Evolutionary conservation across 75 land plant species (phyloP).

Genomic region (Cryptomeria japonica): DNA sequence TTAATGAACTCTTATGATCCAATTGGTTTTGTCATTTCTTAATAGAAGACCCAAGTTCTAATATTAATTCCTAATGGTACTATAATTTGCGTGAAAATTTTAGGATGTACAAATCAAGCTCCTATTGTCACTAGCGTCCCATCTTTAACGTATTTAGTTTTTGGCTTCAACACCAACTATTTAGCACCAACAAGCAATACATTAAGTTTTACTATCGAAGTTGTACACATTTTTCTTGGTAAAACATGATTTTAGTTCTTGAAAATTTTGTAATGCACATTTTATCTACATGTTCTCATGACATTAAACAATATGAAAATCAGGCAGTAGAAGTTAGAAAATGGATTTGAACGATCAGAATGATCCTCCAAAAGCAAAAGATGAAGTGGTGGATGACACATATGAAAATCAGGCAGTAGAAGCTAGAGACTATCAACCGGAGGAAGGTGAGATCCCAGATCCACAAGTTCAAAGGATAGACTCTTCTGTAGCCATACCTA

Average conservation of each 20-base stretch:
- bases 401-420: too few species aligned
- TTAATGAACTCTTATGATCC: too few species aligned
- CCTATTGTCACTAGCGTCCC: conserved; percentile 89
- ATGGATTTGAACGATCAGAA: too few species aligned
- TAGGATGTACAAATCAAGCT: conserved; percentile 97
- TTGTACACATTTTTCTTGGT: conserved; percentile 92
- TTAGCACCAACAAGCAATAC: conserved; percentile 71
- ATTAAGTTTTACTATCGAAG: conserved; percentile 89
- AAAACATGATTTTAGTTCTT: background rate
- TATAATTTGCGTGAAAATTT: conserved; percentile 88
- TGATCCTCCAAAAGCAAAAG: too few species aligned
- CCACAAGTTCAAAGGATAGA: too few species aligned
- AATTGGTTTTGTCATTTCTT: too few species aligned
- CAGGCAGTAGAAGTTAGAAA: too few species aligned
- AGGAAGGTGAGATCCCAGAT: too few species aligned
- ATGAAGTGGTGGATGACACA: too few species aligned
- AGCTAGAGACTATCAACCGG: too few species aligned
- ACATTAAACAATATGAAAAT: background rate
- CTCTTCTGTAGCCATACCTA: too few species aligned
- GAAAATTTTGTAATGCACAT: background rate
- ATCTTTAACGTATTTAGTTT: conserved; percentile 80
- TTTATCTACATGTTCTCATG: background rate
- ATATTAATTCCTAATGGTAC: conserved; percentile 59
- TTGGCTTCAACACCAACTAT: conserved; percentile 92
- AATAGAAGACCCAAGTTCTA: too few species aligned